Evolutionary conservation across 1,139 yeast genomes (phyloP), one percentile per base, ranked within the genome.

Genomic region (Kodamaea arcana): DNA sequence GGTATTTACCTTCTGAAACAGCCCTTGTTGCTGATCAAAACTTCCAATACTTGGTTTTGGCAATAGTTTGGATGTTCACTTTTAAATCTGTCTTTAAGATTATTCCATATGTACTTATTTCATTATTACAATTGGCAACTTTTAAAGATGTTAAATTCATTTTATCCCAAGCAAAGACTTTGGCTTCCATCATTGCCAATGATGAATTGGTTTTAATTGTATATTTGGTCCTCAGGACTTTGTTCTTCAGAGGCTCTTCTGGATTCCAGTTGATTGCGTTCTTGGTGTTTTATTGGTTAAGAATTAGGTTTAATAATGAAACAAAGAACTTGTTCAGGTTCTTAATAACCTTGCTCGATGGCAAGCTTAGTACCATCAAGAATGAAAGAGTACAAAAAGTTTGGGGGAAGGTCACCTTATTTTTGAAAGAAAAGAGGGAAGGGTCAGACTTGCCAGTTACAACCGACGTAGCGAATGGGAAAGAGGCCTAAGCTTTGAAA

Each of bases 1-100:
- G 54, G 20, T 65, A 65, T 35, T 58, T 71, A 43, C 88, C 90
- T 8, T 68, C 78, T 10, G 66, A 73, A 48, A 64, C 74, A 32
- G 70, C 82, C 9, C 63, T 83, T 51, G 47, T 81, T 31, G 75
- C 85, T 13, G 79, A 83, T 30, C 84, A 78, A 45, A 82, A 82
- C 56, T 80, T 80, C 64, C 92, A 83, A 52, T 75, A 72, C 48
- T 57, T 78, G 42, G 45, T 75, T 4, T 62, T 83, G 41, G 74
- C 80, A 1, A 21, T 56, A 2, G 59, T 76, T 23, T 83, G 90
- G 90, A 52, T 78, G 29, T 57, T 81, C 40, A 76, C 83, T 22
- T 78, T 83, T 57, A 67, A 72, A 43, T 79, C 87, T 1, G 57
- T 75, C n/a, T 80, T 78, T 58, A 83, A 83, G 52, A 47, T 83